Evolutionary conservation across 169 alveolate genomes (phyloP).

Genomic region (Plasmodium vivax): DNA sequence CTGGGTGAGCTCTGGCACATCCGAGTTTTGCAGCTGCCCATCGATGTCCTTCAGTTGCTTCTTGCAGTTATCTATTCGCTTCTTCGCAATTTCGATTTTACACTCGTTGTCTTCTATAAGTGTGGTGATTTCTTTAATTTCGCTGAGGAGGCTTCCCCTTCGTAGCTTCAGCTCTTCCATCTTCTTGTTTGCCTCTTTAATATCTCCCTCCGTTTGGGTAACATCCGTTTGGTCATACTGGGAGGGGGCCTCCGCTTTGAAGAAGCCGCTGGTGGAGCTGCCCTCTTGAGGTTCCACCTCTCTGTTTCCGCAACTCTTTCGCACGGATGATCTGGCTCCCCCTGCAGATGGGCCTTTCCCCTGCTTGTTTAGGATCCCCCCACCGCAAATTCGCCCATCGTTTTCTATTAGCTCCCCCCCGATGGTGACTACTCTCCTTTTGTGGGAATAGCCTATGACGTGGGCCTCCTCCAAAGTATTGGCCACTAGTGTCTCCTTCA

Average conservation of each 20-base stretch:
- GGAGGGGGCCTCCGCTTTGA: constrained; percentile 14
- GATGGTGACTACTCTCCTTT: constrained; percentile 93
- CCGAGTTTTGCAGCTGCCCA: constrained; percentile 64
- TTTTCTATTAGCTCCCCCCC: constrained; percentile 94
- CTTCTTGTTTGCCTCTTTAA: constrained; percentile 16
- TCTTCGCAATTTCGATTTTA: constrained; percentile 55
- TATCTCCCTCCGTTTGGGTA: not conserved
- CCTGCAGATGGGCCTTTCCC: not conserved
- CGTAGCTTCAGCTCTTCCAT: constrained; percentile 19
- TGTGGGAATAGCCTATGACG: constrained; percentile 87
- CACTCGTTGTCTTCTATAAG: constrained; percentile 69
- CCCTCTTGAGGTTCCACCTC: not conserved
- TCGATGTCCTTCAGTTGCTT: constrained; percentile 67
- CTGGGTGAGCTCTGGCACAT: constrained; percentile 58
- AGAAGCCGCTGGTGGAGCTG: not conserved
- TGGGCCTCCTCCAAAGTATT: constrained; percentile 91
- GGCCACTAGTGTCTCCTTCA: constrained; percentile 93
- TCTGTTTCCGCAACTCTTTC: not conserved
- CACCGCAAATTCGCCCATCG: constrained; percentile 95
- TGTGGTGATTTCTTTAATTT: constrained; percentile 27
- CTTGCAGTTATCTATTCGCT: constrained; percentile 45
- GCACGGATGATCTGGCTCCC: not conserved
- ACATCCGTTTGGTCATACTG: constrained; percentile 60
- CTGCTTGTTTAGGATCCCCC: constrained; percentile 78
- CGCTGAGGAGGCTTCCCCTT: constrained; percentile 2